phyloP scores from a whole-genome alignment of 805 yeast genomes.

The Starmerella lactis-condensi region DNA sequence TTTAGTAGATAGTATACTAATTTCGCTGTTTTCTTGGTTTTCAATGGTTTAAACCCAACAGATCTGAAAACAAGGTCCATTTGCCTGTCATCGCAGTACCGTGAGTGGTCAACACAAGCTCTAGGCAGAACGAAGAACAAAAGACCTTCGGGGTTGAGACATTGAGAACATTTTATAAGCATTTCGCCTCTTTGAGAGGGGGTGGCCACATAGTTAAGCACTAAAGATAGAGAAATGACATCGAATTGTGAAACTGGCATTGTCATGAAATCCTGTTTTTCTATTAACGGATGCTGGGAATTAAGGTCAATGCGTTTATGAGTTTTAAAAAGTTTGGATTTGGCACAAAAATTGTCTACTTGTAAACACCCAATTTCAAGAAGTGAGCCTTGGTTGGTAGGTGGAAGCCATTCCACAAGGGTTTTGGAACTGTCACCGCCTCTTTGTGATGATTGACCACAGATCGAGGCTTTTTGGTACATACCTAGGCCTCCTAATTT shows the following conservation, averaged over 20 bases:
- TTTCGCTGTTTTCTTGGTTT: conserved; percentile 45
- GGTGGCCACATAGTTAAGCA: conserved; percentile 71
- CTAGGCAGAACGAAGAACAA: conserved; percentile 72
- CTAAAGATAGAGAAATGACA: conserved; percentile 66
- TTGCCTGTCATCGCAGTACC: conserved; percentile 41
- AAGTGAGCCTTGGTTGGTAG: conserved; percentile 23
- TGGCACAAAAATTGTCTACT: conserved; percentile 48
- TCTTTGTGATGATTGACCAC: conserved; percentile 57
- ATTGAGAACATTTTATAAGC: conserved; percentile 42
- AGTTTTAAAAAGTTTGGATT: conserved; percentile 32
- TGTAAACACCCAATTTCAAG: conserved; percentile 75
- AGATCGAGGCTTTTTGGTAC: conserved; percentile 71
- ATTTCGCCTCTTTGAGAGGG: conserved; percentile 56
- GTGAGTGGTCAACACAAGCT: conserved; percentile 68
- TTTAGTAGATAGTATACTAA: conserved; percentile 53
- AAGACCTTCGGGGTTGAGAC: conserved; percentile 26
- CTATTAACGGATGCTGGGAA: conserved; percentile 54
- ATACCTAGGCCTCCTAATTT: conserved; percentile 57
- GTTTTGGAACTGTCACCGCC: conserved; percentile 88
- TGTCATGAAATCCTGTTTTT: conserved; percentile 70
- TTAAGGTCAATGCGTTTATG: conserved; percentile 59
- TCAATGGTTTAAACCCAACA: conserved; percentile 39
- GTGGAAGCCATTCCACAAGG: conserved; percentile 50
- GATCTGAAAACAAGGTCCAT: conserved; percentile 31
- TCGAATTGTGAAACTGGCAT: conserved; percentile 40